A percentile compares a stretch with the other conserved stretches of the same genome.
phyloP scores from a whole-genome alignment of 1,284 basidiomycete species.

The Apiotrichum domesticum region DNA sequence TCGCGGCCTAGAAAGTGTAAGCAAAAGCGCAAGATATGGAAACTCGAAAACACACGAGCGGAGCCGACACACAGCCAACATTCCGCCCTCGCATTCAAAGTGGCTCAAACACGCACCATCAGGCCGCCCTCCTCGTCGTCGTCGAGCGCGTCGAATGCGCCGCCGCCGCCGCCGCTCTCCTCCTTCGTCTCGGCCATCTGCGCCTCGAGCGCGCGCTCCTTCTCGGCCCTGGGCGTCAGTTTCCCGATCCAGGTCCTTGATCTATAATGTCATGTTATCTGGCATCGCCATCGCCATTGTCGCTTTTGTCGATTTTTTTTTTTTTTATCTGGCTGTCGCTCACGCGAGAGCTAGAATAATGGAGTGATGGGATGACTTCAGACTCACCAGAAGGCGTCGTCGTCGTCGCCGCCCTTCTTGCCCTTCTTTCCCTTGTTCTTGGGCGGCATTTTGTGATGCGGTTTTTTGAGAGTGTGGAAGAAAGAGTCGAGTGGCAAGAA shows the following conservation, averaged over 20 bases:
- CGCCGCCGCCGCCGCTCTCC: constrained; percentile 49
- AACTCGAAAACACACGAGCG: neutral
- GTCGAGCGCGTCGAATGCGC: constrained; percentile 37
- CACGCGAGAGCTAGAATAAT: too few relatives aligned
- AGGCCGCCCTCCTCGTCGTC: constrained; percentile 65
- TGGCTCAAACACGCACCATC: constrained; percentile 58
- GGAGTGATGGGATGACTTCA: neutral
- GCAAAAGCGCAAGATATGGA: too few relatives aligned
- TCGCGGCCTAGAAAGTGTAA: constrained; percentile 7
- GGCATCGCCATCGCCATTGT: neutral
- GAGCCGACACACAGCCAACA: neutral
- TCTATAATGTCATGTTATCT: neutral
- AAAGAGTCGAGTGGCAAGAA: neutral
- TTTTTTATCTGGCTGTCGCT: too few relatives aligned
- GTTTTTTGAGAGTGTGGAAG: constrained; percentile 6
- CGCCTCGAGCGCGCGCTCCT: constrained; percentile 35
- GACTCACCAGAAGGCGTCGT: constrained; percentile 73
- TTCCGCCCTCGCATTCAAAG: neutral
- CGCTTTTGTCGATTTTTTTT: too few relatives aligned
- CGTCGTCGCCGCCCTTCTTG: constrained; percentile 62
- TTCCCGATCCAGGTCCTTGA: too few relatives aligned
- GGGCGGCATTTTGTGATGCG: constrained; percentile 60
- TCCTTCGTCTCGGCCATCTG: constrained; percentile 51
- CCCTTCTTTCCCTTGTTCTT: constrained; percentile 84
- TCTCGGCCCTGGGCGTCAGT: constrained; percentile 32